These are phyloP conservation scores for Elsinoe necatrix DNA, from an alignment of 2,329 filamentous ascomycete genomes.

Conservation along the genomic window DNA sequence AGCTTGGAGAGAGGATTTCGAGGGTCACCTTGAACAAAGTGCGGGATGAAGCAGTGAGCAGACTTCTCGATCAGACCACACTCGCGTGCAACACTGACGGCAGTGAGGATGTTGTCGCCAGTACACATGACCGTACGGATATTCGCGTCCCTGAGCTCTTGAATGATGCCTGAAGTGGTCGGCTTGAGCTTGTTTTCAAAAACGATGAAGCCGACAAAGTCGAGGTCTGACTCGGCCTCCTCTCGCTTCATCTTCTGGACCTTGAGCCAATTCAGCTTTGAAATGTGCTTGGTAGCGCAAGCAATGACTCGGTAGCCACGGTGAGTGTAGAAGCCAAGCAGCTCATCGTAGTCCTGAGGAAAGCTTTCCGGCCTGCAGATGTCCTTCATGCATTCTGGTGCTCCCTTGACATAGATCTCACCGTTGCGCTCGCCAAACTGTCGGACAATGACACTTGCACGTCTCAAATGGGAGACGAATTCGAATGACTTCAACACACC, in stretches of 20 bases:
- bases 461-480: constrained; percentile 84
- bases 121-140: constrained; percentile 95
- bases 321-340: constrained; percentile 85
- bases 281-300: constrained; percentile 81
- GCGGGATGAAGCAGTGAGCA: constrained; percentile 86
- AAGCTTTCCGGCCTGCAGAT: constrained; percentile 82
- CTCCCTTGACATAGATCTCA: constrained; percentile 89
- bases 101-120: constrained; percentile 93
- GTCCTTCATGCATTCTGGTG: constrained; percentile 90
- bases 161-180: constrained; percentile 69
- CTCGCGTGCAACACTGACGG: constrained; percentile 88
- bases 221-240: constrained; percentile 73
- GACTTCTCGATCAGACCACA: constrained; percentile 72
- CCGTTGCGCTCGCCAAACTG: constrained; percentile 78
- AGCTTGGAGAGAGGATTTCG: constrained; percentile 66
- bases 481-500: constrained; percentile 89
- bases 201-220: constrained; percentile 93
- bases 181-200: constrained; percentile 98
- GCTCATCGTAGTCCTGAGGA: constrained; percentile 80
- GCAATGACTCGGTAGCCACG: constrained; percentile 94
- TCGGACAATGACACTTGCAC: constrained; percentile 86
- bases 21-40: constrained; percentile 71
- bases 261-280: constrained; percentile 85
- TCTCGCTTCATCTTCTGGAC: constrained; percentile 85
- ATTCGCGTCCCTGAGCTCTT: constrained; percentile 71